Conservation (phyloP, 331 rosid species). For the Malus hybrid region DNA sequence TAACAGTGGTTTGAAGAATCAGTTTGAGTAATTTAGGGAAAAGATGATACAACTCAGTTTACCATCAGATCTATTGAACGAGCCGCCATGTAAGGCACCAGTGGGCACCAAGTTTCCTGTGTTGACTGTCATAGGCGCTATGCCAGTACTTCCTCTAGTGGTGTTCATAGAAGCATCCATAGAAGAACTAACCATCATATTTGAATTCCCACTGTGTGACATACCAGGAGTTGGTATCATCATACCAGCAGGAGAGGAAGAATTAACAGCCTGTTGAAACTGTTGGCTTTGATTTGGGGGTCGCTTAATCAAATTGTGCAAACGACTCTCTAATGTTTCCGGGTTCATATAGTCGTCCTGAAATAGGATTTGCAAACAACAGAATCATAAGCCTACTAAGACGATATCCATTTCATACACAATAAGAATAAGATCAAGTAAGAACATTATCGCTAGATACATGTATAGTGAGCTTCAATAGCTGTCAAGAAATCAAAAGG, state of each 20-base stretch:
- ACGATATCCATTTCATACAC: background rate
- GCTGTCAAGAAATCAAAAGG: background rate
- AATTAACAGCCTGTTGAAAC: conserved; percentile 51
- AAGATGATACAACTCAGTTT: conserved; percentile 16
- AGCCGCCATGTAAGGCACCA: conserved; percentile 49
- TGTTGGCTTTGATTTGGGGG: conserved; percentile 51
- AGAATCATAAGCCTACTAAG: background rate
- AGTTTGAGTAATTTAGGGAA: background rate
- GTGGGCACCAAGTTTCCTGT: conserved; percentile 52
- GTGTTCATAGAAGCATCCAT: conserved; percentile 50
- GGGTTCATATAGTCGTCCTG: conserved; percentile 83
- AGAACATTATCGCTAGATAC: background rate
- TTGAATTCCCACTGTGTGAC: conserved; percentile 64
- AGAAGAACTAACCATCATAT: conserved; percentile 53
- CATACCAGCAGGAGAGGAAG: conserved; percentile 51
- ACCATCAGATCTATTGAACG: conserved; percentile 68
- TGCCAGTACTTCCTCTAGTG: conserved; percentile 38
- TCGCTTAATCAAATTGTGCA: conserved; percentile 37
- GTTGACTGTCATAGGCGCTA: conserved; percentile 47
- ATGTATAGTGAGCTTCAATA: background rate
- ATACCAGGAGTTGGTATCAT: conserved; percentile 99
- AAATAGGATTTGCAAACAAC: background rate
- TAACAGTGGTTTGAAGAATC: conserved; percentile 2
- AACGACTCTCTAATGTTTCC: conserved; percentile 67
- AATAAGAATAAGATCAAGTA: background rate